These are phyloP conservation scores for Acer campestre DNA, from an alignment of 345 rosid species.

Conservation along the genomic window DNA sequence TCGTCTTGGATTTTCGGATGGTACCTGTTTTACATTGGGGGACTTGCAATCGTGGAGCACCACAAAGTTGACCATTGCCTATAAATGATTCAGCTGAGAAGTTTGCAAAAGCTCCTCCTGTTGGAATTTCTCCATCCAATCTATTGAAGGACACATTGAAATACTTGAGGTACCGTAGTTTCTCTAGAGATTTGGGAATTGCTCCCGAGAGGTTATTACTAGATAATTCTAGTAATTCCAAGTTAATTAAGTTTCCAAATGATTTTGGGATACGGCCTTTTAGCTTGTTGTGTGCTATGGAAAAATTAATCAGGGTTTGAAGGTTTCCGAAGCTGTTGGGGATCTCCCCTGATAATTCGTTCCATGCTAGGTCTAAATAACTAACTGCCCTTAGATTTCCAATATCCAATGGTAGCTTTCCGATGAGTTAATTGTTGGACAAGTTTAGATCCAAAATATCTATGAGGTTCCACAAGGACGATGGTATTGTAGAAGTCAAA, in stretches of 20 bases:
- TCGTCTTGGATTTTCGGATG: not conserved
- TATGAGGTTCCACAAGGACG: not conserved
- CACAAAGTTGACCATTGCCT: constrained; percentile 18
- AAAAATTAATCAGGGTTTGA: not conserved
- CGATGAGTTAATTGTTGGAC: constrained; percentile 12
- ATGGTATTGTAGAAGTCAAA: not conserved
- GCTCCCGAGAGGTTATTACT: not conserved
- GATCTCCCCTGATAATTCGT: constrained; percentile 10
- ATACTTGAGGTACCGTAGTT: not conserved
- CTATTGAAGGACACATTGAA: constrained; percentile 13
- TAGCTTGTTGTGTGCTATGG: not conserved
- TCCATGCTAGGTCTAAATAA: constrained; percentile 9
- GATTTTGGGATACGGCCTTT: constrained; percentile 22
- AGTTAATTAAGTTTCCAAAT: not conserved
- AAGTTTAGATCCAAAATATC: not conserved
- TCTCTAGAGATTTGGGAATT: constrained; percentile 24
- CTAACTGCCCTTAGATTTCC: too few species aligned
- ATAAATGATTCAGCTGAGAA: constrained; percentile 11
- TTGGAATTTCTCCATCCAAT: constrained; percentile 24
- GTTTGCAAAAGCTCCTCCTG: constrained; percentile 11
- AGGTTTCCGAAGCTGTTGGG: not conserved
- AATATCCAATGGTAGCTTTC: not conserved
- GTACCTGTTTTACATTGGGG: not conserved
- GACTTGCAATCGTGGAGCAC: not conserved
- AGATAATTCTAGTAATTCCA: not conserved